These are phyloP conservation scores for Trichocomaceae sp. DNA, from an alignment of 2,329 filamentous ascomycete species.

Conservation along the genomic window DNA sequence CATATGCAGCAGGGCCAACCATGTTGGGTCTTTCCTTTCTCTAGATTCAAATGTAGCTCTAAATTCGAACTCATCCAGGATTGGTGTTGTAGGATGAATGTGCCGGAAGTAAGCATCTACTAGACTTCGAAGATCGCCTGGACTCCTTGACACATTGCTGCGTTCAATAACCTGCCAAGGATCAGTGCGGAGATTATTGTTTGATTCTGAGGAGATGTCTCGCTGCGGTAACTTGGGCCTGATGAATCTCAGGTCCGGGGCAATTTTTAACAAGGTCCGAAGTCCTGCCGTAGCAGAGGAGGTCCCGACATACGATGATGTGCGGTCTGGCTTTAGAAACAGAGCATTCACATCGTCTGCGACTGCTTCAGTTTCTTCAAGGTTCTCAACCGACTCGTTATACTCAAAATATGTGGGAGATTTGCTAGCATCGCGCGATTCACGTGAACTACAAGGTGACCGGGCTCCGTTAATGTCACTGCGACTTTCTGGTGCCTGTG, in stretches of 20 bases:
- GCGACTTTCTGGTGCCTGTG: not conserved
- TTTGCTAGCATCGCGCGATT: not conserved
- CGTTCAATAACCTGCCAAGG: conserved; percentile 6
- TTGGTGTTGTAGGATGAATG: conserved; percentile 16
- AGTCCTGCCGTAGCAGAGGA: conserved; percentile 14
- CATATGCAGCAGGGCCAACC: conserved; percentile 21
- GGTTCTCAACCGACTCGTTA: not conserved
- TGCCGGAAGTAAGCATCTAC: conserved; percentile 18
- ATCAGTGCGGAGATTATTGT: not conserved
- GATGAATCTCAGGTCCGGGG: conserved; percentile 1
- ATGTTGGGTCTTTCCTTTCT: conserved; percentile 15
- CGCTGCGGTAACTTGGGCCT: not conserved
- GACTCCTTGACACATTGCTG: not conserved
- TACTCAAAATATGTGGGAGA: not conserved
- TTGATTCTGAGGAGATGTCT: not conserved
- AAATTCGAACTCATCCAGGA: conserved; percentile 17
- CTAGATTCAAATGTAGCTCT: conserved; percentile 13
- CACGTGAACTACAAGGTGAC: not conserved
- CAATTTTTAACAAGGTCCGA: not conserved
- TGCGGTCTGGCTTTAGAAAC: conserved; percentile 6
- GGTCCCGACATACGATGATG: conserved; percentile 14
- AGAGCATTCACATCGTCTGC: conserved; percentile 14
- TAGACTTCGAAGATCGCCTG: conserved; percentile 12
- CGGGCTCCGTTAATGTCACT: not conserved
- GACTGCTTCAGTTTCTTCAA: not conserved